These are phyloP conservation scores for Beta corolliflora DNA, from an alignment of 179 eudicot species.

Conservation along the genomic window DNA sequence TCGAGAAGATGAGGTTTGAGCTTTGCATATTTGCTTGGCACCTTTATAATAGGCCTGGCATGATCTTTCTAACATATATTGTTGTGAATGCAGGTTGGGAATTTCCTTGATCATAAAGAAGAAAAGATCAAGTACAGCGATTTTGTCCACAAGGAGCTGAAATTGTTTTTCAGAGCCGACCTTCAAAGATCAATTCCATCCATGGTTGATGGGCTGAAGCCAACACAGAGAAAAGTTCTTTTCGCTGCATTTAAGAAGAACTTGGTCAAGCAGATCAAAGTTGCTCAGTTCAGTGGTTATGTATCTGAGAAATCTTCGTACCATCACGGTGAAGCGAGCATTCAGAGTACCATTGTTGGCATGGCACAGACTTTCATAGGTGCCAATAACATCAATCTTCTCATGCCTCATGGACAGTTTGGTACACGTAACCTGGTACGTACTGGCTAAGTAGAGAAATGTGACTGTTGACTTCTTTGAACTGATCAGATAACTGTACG, in stretches of 20 bases:
- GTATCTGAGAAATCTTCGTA: constrained; percentile 89
- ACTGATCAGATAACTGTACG: background rate
- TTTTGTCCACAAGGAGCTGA: constrained; percentile 92
- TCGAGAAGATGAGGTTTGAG: constrained; percentile 69
- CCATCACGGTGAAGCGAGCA: constrained; percentile 89
- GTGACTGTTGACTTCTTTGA: background rate
- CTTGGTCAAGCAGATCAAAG: constrained; percentile 64
- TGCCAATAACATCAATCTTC: constrained; percentile 81
- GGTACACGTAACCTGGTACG: constrained; percentile 80
- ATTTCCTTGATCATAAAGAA: constrained; percentile 63
- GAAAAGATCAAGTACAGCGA: constrained; percentile 71
- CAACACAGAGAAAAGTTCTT: constrained; percentile 95
- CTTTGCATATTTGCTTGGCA: background rate
- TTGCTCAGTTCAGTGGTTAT: constrained; percentile 83
- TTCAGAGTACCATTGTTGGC: constrained; percentile 78
- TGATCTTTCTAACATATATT: background rate
- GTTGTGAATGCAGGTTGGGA: constrained; percentile 64
- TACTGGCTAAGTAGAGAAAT: background rate
- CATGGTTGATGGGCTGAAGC: constrained; percentile 94
- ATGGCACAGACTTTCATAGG: constrained; percentile 96
- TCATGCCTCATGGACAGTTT: constrained; percentile 80
- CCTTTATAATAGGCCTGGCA: background rate
- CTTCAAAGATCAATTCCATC: constrained; percentile 93
- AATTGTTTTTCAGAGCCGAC: constrained; percentile 87
- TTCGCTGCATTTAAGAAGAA: constrained; percentile 82